Conservation (phyloP, 2,329 filamentous ascomycete genomes). For the Claviceps quebecensis region DNA sequence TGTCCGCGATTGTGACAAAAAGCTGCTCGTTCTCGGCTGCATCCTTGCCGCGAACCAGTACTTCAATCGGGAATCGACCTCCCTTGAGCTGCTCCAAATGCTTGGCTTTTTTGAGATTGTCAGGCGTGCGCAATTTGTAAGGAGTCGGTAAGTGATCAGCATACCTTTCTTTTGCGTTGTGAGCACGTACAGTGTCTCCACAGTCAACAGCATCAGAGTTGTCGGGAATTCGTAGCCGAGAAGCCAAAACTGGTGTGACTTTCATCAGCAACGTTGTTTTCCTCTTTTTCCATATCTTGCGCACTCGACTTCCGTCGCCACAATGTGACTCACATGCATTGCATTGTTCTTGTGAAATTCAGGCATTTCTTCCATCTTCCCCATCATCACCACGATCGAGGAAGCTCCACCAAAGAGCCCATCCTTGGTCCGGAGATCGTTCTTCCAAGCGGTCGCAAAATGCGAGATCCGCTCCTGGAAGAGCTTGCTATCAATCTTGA, state of each 20-base stretch:
- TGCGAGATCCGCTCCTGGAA: conserved; percentile 89
- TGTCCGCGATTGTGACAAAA: conserved; percentile 69
- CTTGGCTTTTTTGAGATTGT: conserved; percentile 49
- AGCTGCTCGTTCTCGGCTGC: conserved; percentile 82
- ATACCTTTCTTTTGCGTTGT: conserved; percentile 95
- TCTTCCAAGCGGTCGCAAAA: conserved; percentile 87
- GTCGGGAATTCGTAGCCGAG: conserved; percentile 97
- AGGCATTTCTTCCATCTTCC: conserved; percentile 80
- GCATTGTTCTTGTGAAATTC: conserved; percentile 94
- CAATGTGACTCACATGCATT: conserved; percentile 57
- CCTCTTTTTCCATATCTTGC: neutral
- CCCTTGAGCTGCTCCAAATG: conserved; percentile 86
- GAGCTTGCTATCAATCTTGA: conserved; percentile 84
- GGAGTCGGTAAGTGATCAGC: neutral
- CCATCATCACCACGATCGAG: conserved; percentile 82
- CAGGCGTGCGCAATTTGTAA: conserved; percentile 11
- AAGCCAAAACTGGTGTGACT: conserved; percentile 68
- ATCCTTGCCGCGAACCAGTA: conserved; percentile 85
- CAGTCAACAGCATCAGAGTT: conserved; percentile 82
- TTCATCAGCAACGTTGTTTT: neutral
- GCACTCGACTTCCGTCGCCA: neutral
- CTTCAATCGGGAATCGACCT: conserved; percentile 83
- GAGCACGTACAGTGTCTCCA: conserved; percentile 77
- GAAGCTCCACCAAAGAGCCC: conserved; percentile 71
- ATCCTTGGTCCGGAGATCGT: conserved; percentile 81